A percentile compares a stretch with the other conserved stretches of the same genome.
phyloP scores from a whole-genome alignment of 2,329 filamentous ascomycete species.

The Cladophialophora yegresii region DNA sequence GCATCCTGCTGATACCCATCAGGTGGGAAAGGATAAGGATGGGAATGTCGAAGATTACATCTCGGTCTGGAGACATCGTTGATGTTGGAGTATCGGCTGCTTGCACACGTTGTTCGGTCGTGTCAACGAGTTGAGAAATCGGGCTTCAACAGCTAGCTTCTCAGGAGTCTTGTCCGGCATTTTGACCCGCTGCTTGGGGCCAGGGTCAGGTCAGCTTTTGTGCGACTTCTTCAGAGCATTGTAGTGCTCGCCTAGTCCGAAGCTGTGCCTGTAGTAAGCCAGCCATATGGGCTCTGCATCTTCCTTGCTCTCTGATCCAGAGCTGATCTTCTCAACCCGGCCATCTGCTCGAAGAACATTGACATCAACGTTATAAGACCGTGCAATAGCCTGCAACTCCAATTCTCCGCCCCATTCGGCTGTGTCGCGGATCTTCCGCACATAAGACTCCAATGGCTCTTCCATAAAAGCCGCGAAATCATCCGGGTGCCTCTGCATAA shows the following conservation, averaged over 20 bases:
- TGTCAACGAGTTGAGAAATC: not conserved
- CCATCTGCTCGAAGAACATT: slow-evolving; percentile 82
- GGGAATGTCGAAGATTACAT: slow-evolving; percentile 48
- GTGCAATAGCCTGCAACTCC: slow-evolving; percentile 81
- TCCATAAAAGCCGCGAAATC: slow-evolving; percentile 88
- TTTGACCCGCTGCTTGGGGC: not conserved
- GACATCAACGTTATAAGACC: slow-evolving; percentile 76
- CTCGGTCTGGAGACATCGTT: slow-evolving; percentile 47
- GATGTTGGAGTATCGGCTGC: slow-evolving; percentile 10
- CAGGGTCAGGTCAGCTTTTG: slow-evolving; percentile 8
- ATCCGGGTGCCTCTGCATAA: slow-evolving; percentile 71
- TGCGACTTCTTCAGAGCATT: slow-evolving; percentile 68
- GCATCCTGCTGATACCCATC: slow-evolving; percentile 59
- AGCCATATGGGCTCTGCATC: slow-evolving; percentile 67
- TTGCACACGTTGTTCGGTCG: not conserved
- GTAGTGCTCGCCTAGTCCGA: slow-evolving; percentile 94
- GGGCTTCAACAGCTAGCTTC: slow-evolving; percentile 10
- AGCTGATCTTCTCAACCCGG: slow-evolving; percentile 71
- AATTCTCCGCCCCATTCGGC: slow-evolving; percentile 96
- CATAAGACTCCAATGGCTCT: slow-evolving; percentile 72
- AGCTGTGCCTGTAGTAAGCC: slow-evolving; percentile 92
- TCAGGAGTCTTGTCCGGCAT: not conserved
- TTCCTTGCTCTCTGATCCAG: slow-evolving; percentile 45
- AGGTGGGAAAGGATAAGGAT: slow-evolving; percentile 52
- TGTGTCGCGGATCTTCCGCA: slow-evolving; percentile 75